Conservation (phyloP, 106 monocot genomes). For the Ottelia alismoides region DNA sequence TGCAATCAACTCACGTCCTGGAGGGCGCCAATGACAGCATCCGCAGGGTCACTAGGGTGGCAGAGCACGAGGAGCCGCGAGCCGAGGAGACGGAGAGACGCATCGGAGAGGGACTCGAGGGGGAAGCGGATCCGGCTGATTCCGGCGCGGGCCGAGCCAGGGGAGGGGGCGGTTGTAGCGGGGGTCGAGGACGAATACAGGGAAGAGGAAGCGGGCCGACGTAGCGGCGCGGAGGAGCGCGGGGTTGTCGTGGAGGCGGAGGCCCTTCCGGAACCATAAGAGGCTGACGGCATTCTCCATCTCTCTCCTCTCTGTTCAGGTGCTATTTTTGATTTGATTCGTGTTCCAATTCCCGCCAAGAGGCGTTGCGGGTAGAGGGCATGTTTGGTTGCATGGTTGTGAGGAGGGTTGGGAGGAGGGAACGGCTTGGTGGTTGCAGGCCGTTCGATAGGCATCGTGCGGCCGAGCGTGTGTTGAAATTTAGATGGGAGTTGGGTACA, state of each 20-base stretch:
- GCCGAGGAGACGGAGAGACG: conserved; percentile 45
- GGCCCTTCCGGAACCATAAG: conserved; percentile 93
- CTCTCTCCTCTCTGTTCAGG: no score
- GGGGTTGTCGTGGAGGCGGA: conserved; percentile 91
- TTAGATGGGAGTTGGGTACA: no score
- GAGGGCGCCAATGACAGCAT: conserved; percentile 24
- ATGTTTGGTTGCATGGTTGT: no score
- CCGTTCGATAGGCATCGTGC: no score
- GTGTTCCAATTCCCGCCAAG: no score
- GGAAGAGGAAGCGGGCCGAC: conserved; percentile 43
- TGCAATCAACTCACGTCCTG: conserved; percentile 33
- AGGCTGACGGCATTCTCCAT: no score
- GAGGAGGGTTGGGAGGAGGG: no score
- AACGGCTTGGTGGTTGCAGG: no score
- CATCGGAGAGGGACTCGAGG: conserved; percentile 56
- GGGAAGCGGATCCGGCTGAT: conserved; percentile 74
- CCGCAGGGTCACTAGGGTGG: conserved; percentile 40
- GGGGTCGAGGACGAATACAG: conserved; percentile 89
- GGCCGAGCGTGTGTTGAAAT: no score
- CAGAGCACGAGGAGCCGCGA: conserved; percentile 72
- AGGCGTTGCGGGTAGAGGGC: no score
- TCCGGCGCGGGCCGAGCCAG: conserved; percentile 57
- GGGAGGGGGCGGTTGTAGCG: conserved; percentile 48
- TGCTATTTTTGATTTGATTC: no score
- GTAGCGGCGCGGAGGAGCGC: conserved; percentile 51